These are phyloP conservation scores for Hymenoscyphus scutula DNA, from an alignment of 2,329 filamentous ascomycete species.

Conservation along the genomic window DNA sequence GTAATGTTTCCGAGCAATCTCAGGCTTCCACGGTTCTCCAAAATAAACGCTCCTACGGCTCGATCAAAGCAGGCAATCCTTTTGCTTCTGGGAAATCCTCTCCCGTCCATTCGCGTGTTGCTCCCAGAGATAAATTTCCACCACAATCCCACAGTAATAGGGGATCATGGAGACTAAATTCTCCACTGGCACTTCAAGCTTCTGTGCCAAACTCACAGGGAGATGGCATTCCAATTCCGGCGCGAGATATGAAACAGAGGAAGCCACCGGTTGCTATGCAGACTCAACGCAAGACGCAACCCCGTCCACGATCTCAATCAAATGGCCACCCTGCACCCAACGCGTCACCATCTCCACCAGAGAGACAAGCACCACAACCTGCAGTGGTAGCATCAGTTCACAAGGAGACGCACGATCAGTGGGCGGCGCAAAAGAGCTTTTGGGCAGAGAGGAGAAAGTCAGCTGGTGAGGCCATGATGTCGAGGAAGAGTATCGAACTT, in stretches of 20 bases:
- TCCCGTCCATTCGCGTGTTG: conserved; percentile 8
- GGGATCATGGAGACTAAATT: conserved; percentile 4
- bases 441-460: conserved; percentile 20
- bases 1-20: conserved; percentile 13
- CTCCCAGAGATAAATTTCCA: conserved; percentile 13
- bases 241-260: conserved; percentile 2
- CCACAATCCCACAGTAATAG: conserved; percentile 19
- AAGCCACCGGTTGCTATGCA: conserved; percentile 24
- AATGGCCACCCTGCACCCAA: conserved; percentile 5
- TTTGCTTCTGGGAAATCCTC: conserved; percentile 7
- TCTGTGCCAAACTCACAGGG: not conserved
- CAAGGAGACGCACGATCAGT: conserved; percentile 10
- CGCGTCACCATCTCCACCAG: not conserved
- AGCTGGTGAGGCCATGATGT: conserved; percentile 17
- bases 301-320: not conserved
- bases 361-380: not conserved
- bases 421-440: conserved; percentile 17
- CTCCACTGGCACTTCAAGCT: not conserved
- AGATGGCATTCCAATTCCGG: not conserved
- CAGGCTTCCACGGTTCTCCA: conserved; percentile 10
- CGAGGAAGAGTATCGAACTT: conserved; percentile 19
- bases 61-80: conserved; percentile 12
- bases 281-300: conserved; percentile 13
- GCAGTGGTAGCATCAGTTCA: not conserved
- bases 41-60: conserved; percentile 20